phyloP scores from a whole-genome alignment of 2,329 filamentous ascomycete species.

The Gnomoniopsis smithogilvyi region DNA sequence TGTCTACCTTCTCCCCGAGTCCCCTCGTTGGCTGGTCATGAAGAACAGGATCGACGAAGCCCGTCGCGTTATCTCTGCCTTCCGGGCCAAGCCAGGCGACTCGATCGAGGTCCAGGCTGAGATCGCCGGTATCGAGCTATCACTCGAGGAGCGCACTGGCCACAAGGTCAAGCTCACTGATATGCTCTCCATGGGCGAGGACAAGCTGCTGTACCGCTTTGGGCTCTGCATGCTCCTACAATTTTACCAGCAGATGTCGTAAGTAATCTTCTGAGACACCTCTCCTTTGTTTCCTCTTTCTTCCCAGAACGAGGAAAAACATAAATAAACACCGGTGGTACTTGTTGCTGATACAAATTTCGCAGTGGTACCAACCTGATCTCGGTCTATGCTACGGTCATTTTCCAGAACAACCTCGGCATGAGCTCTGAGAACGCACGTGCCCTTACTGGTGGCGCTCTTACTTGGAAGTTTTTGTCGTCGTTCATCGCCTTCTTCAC shows the following conservation, averaged over 20 bases:
- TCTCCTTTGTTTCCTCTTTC: no score
- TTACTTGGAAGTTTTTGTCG: conserved; percentile 55
- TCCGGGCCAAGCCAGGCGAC: conserved; percentile 16
- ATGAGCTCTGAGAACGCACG: conserved; percentile 34
- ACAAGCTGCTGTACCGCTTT: conserved; percentile 49
- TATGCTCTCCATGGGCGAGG: conserved; percentile 46
- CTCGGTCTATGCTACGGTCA: conserved; percentile 41
- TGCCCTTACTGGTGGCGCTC: conserved; percentile 43
- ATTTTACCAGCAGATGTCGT: conserved; percentile 47
- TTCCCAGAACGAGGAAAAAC: no score
- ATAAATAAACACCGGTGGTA: no score
- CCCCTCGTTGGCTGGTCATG: conserved; percentile 19
- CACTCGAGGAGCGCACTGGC: conserved; percentile 29
- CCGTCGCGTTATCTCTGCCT: conserved; percentile 15
- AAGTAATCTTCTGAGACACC: no score
- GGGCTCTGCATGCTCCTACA: conserved; percentile 46
- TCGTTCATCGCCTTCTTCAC: conserved; percentile 47
- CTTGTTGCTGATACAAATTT: background rate
- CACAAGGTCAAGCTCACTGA: conserved; percentile 36
- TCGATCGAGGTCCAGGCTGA: conserved; percentile 16
- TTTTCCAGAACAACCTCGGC: conserved; percentile 39
- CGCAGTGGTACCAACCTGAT: conserved; percentile 41
- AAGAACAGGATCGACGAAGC: conserved; percentile 16
- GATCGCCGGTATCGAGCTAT: conserved; percentile 17
- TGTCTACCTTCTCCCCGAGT: conserved; percentile 20